Evolutionary conservation across 306 rosid species (phyloP), one percentile per base, ranked within the genome.

Genomic region (Amphicarpaea edgeworthii): DNA sequence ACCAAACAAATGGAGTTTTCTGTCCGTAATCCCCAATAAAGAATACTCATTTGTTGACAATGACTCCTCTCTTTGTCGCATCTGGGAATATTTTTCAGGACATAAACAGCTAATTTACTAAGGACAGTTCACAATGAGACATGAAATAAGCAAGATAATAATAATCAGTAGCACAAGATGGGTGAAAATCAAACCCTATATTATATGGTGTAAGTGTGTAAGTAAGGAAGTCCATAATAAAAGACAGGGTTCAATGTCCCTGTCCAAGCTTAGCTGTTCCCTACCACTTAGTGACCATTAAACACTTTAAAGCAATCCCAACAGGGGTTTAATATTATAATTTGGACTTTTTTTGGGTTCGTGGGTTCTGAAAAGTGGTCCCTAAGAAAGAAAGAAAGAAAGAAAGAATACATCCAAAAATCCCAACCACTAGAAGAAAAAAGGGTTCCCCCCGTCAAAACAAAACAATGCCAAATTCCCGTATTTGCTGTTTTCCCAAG

Each of bases 241-340:
- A 91, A 82, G 93, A 88, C 91, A 90, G 43, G 82, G 86, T 88
- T 87, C 84, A 78, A 87, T 86, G 96, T 91, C 90, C 40, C 71
- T 88, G 81, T 91, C 96, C 76, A 76, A 73, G 83, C 94, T 78
- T 83, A 88, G 94, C 93, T 91, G 94, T 93, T 85, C 58, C 58
- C 82, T 72, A 83, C 90, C 87, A 75, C 89, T 83, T 82, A 75
- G 82, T 79, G 86, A 69, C 82, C 83, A 83, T 77, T 82, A 76
- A 71, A 75, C 86, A 68, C 79, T 81, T 68, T 49, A 88, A 82
- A 88, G 88, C 82, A 58, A 84, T 77, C 83, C 85, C 88, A 78
- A 85, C 86, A 83, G 70, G 80, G 80, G 80, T 24, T 62, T 68
- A 41, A 32, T 41, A 53, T 54, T 60, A 30, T 47, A 60, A 81